These are phyloP conservation scores for Tylopilus subfusipes DNA, from an alignment of 768 basidiomycete species.

Conservation along the genomic window DNA sequence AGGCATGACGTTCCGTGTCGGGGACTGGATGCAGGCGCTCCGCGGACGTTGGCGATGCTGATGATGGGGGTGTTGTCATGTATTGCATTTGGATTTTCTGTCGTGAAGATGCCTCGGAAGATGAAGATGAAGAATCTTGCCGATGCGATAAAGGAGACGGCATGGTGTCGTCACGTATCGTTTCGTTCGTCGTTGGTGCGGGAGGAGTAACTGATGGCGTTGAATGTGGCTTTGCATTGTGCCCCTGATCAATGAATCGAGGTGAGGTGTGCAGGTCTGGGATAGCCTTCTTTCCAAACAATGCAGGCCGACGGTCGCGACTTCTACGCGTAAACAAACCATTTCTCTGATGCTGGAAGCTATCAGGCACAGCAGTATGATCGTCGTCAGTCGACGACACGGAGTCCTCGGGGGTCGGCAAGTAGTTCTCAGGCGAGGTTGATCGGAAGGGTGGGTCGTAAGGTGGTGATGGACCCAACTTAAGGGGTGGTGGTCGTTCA, in stretches of 20 bases:
- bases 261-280: constrained; percentile 68
- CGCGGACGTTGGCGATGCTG: constrained; percentile 39
- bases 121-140: constrained; percentile 46
- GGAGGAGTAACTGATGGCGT: constrained; percentile 10
- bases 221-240: constrained; percentile 24
- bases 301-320: constrained; percentile 34
- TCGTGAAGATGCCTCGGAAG: constrained; percentile 28
- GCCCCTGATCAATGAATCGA: constrained; percentile 35
- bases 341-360: constrained; percentile 43
- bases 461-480: constrained; percentile 42
- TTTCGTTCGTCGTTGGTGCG: constrained; percentile 10
- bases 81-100: constrained; percentile 23
- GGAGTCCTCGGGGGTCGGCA: constrained; percentile 57
- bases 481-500: constrained; percentile 48
- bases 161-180: constrained; percentile 29
- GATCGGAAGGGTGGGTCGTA: constrained; percentile 45
- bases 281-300: constrained; percentile 74
- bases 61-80: constrained; percentile 31
- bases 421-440: constrained; percentile 50
- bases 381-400: constrained; percentile 48
- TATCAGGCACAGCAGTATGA: constrained; percentile 28
- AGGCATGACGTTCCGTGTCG: constrained; percentile 81
- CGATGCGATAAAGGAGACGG: constrained; percentile 40
- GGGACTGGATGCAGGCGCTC: constrained; percentile 42
- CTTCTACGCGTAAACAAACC: constrained; percentile 47